Conservation (phyloP, 1,139 yeast genomes). For the Debaryomycetaceae sp. region DNA sequence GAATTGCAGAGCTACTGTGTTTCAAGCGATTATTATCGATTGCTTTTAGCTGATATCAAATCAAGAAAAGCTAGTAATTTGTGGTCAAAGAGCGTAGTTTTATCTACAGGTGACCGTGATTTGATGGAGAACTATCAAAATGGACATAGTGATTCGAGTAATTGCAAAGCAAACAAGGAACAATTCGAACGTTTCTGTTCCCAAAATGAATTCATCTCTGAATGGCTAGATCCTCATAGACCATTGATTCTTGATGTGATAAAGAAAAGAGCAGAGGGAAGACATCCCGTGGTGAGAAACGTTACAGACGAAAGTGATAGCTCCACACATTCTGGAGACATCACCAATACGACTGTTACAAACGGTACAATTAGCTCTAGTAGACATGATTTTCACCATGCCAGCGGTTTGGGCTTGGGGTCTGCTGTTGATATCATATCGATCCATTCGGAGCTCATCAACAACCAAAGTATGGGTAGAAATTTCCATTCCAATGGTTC, state of each 20-base stretch:
- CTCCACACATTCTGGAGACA: slow-evolving; percentile 5
- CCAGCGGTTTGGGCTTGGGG: slow-evolving; percentile 34
- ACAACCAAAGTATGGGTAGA: slow-evolving; percentile 4
- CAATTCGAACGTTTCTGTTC: slow-evolving; percentile 28
- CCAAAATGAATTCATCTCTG: slow-evolving; percentile 28
- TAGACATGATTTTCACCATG: neutral
- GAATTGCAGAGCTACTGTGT: slow-evolving; percentile 24
- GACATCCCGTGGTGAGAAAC: neutral
- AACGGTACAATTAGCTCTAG: neutral
- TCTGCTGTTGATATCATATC: slow-evolving; percentile 41
- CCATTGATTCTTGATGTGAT: slow-evolving; percentile 14
- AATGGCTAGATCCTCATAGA: slow-evolving; percentile 34
- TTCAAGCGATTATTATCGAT: slow-evolving; percentile 21
- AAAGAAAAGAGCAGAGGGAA: slow-evolving; percentile 1
- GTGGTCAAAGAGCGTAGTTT: slow-evolving; percentile 30
- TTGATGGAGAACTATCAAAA: slow-evolving; percentile 7
- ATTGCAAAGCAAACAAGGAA: slow-evolving; percentile 13
- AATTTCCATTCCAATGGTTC: slow-evolving; percentile 21
- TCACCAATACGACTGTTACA: slow-evolving; percentile 5
- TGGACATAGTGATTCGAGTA: slow-evolving; percentile 6
- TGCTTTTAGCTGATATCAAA: slow-evolving; percentile 25
- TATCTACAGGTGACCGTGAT: slow-evolving; percentile 15
- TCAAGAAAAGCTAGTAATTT: slow-evolving; percentile 23
- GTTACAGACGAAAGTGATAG: neutral
- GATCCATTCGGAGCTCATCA: slow-evolving; percentile 35